Conservation (phyloP, 2,329 filamentous ascomycete species). For the Monilinia laxa region DNA sequence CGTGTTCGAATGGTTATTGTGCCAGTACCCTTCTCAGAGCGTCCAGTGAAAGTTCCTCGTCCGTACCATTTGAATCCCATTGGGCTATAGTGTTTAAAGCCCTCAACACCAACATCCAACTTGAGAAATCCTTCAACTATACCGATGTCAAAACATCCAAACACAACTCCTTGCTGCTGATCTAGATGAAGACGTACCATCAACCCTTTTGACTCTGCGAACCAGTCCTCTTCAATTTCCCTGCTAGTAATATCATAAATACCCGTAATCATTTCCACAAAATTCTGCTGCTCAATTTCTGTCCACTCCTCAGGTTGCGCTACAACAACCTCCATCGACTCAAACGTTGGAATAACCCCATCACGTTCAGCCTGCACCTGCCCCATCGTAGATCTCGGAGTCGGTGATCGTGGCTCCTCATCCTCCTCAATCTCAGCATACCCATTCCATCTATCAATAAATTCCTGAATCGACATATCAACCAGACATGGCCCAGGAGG, state of each 20-base stretch:
- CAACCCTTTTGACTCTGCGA: neutral
- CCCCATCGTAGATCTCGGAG: neutral
- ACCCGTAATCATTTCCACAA: conserved; percentile 1
- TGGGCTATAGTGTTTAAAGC: neutral
- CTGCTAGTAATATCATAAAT: conserved; percentile 13
- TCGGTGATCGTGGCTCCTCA: conserved; percentile 11
- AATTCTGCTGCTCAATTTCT: neutral
- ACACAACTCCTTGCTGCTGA: neutral
- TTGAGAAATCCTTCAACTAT: conserved; percentile 10
- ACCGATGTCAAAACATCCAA: conserved; percentile 2
- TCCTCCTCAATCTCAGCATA: conserved; percentile 17
- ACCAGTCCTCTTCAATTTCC: conserved; percentile 14
- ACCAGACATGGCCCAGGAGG: conserved; percentile 13
- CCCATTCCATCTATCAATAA: conserved; percentile 13
- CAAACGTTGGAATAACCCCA: neutral
- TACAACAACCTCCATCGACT: neutral
- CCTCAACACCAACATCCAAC: neutral
- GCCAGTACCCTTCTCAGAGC: neutral
- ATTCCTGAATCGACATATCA: conserved; percentile 12
- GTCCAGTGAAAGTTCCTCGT: neutral
- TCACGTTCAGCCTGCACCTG: neutral
- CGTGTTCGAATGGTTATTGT: neutral
- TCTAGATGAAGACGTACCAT: conserved; percentile 13
- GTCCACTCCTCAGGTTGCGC: neutral
- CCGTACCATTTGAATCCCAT: conserved; percentile 6